Base-by-base conservation (phyloP, 768 basidiomycete species). In the Grammothele lineata region DNA sequence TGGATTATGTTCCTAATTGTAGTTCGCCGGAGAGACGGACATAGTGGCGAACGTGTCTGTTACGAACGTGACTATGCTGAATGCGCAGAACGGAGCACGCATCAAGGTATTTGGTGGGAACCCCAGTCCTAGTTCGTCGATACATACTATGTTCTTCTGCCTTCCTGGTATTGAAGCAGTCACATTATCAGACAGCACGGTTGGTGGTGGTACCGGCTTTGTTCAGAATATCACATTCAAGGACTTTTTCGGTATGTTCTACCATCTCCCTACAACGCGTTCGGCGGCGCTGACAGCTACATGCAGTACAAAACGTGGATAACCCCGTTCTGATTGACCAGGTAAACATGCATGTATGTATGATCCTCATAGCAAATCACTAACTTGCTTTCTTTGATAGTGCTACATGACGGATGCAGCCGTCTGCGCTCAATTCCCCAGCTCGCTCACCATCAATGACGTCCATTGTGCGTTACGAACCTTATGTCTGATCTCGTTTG, bases 91-190 rank as follows among this genome's bases (percentile, higher is more conserved):
- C 47, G 76, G 74, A 1, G 74, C 73, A 0, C 68, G 73, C n/a
- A 76, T 77, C 64, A 77, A 77, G 58, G 71, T 71, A 4, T 77
- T 75, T 49, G 72, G 71, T 4, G 75, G 73, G 0, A 67, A 65
- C 22, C 69, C 73, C 5, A 58, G 64, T 43, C 62, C 72, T 2
- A 57, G 66, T 47, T n/a, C n/a, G n/a, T n/a, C n/a, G n/a, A n/a
- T n/a, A n/a, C n/a, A n/a, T n/a, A n/a, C n/a, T n/a, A n/a, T n/a
- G n/a, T 63, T 44, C 57, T 53, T 17, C 21, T 21, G 11, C 3
- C 17, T n/a, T n/a, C 25, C 3, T 22, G 26, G 3, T 9, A 17
- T 32, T 2, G 19, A 5, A 14, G 3, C 6, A 17, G 17, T 43
- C 15, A 30, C 9, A 14, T 19, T 24, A 24, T 11, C 36, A 64